phyloP scores from a whole-genome alignment of 495 filamentous ascomycete species.

The Amorphotheca resinae region DNA sequence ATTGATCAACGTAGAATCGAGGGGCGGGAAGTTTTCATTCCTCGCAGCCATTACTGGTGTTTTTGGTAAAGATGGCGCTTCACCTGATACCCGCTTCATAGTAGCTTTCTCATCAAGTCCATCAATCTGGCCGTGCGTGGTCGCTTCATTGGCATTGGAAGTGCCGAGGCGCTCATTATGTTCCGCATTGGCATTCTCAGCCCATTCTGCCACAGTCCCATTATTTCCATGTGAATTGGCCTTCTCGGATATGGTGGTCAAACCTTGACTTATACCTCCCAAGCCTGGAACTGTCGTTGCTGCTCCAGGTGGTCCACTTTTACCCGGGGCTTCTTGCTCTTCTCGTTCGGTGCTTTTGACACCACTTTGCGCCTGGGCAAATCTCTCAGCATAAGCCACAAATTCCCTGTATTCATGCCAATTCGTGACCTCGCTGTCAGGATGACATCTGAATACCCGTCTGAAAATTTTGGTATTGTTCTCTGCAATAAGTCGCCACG shows the following conservation, averaged over 20 bases:
- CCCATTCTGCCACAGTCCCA: slow-evolving; percentile 31
- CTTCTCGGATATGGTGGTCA: slow-evolving; percentile 22
- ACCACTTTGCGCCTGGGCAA: slow-evolving; percentile 50
- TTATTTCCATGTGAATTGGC: slow-evolving; percentile 12
- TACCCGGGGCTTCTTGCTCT: slow-evolving; percentile 28
- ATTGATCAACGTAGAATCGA: slow-evolving; percentile 10
- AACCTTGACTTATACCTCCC: slow-evolving; percentile 14
- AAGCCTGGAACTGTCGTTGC: slow-evolving; percentile 20
- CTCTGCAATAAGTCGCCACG: slow-evolving; percentile 76
- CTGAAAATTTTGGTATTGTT: slow-evolving; percentile 93
- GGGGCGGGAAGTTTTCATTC: slow-evolving; percentile 16
- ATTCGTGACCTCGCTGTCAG: slow-evolving; percentile 81
- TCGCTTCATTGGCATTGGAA: slow-evolving; percentile 11
- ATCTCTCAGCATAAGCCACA: slow-evolving; percentile 62
- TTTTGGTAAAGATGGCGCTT: slow-evolving; percentile 14
- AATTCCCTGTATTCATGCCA: slow-evolving; percentile 95
- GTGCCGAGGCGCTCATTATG: slow-evolving; percentile 8
- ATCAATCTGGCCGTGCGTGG: slow-evolving; percentile 9
- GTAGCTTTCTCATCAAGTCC: slow-evolving; percentile 28
- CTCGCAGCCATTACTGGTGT: slow-evolving; percentile 16
- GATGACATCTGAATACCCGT: slow-evolving; percentile 91
- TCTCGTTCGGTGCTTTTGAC: slow-evolving; percentile 35
- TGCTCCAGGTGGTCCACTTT: slow-evolving; percentile 34
- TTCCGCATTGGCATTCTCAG: slow-evolving; percentile 15
- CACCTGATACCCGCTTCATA: slow-evolving; percentile 7